Base-by-base conservation (phyloP, 2,329 filamentous ascomycete genomes). In the Aspergillus sp. region DNA sequence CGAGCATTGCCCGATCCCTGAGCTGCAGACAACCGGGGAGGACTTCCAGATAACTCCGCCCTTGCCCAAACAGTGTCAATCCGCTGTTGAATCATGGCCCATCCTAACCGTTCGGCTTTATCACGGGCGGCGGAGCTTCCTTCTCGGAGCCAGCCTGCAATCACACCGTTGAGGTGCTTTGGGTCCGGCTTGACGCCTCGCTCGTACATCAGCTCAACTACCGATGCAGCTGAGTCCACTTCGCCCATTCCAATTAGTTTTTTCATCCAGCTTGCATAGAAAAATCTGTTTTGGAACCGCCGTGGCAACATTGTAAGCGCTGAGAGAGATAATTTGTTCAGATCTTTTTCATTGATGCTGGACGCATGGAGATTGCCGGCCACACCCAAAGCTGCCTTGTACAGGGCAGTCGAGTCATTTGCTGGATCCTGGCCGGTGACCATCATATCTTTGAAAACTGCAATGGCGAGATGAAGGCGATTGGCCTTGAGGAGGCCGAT, bases 361-460 rank as follows among this genome's bases (percentile, higher is more conserved):
- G 61, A 66, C 13, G 65, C 58, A 40, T 72, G 69, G 27, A 72
- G 57, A 39, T 64, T 68, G 9, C 62, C 67, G 35, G 66, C 60
- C 12, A 71, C 45, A 12, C 64, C 65, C 7, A 71, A 48, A 12
- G 68, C 64, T 34, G 62, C 60, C 47, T 63, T 61, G 48, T 73
- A 76, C n/a, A 74, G 56, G n/a, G 62, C 58, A 4, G 65, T 66
- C 26, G 67, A 72, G 40, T 72, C 67, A n/a, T 68, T 59, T n/a
- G 63, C 59, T 7, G 66, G 65, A 37, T 68, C 67, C 45, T 67
- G 61, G 6, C 77, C 77, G 4, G 79, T 77, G 45, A 81, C 79
- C 82, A 95, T 90, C 89, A 95, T 94, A 62, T 95, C 88, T 53
- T 85, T 87, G 64, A 95, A 95, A 0, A 88, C 81, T 42, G 81